These are phyloP conservation scores for Penicillium sp. DNA, from an alignment of 2,329 filamentous ascomycete genomes.

Conservation along the genomic window DNA sequence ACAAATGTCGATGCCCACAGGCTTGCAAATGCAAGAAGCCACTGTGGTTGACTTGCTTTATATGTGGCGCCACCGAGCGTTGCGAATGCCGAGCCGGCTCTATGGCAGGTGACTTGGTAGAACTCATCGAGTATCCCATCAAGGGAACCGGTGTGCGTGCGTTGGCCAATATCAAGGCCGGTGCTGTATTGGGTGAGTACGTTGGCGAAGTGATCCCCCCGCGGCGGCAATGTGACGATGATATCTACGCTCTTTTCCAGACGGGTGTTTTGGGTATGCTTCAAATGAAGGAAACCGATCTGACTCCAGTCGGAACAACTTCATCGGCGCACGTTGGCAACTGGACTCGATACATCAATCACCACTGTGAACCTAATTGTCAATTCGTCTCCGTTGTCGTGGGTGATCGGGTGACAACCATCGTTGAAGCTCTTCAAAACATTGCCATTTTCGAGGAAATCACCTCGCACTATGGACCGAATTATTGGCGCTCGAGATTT, in stretches of 20 bases:
- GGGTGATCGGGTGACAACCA: conserved; percentile 18
- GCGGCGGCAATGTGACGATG: neutral
- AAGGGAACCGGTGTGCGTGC: conserved; percentile 30
- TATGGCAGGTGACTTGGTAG: conserved; percentile 20
- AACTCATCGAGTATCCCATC: conserved; percentile 24
- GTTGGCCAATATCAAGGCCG: conserved; percentile 20
- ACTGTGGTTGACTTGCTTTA: conserved; percentile 13
- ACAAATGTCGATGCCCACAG: neutral
- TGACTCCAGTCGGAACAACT: neutral
- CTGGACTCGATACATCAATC: conserved; percentile 34
- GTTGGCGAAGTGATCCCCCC: conserved; percentile 17
- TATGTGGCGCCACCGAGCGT: conserved; percentile 9
- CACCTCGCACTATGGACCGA: conserved; percentile 28
- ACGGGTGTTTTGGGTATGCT: neutral
- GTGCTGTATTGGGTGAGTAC: conserved; percentile 23
- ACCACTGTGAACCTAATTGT: conserved; percentile 28
- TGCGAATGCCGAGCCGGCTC: conserved; percentile 19
- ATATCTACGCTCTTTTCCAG: neutral
- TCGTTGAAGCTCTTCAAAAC: conserved; percentile 18
- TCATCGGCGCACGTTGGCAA: conserved; percentile 23
- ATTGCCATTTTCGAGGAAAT: conserved; percentile 30
- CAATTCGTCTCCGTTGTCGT: conserved; percentile 14
- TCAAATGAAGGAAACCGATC: too few relatives aligned
- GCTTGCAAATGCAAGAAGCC: neutral
- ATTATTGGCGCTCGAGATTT: conserved; percentile 19